Base-by-base conservation (phyloP, 768 basidiomycete species). In the Pisolithus microcarpus region DNA sequence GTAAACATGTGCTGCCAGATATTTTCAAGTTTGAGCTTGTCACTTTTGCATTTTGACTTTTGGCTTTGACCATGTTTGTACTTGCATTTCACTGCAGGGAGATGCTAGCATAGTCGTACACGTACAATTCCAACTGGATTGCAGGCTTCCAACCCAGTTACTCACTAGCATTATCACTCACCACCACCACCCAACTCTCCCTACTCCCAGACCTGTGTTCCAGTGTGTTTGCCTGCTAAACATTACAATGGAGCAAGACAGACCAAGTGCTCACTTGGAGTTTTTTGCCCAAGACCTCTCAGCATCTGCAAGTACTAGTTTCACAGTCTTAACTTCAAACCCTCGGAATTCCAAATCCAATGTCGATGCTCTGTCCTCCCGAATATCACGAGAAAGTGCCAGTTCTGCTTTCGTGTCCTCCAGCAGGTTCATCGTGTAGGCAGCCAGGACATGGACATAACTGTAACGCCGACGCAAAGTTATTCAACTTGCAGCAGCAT, bases 311-410 rank as follows among this genome's bases (percentile, higher is more conserved):
- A 81, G 50, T 13, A 72, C 70, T 34, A 95, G 67, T 65, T 87
- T 87, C 55, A 94, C 74, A 7, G 91, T 94, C 77, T 92, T 91
- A 58, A 94, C 84, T 66, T 94, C 91, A 57, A 91, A 94, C 3
- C 85, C 87, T 52, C 86, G 78, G 78, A 95, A 94, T 53, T 77
- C 70, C 31, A 94, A 70, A 37, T 74, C 75, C 49, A 90, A 38
- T 4, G 58, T 56, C 55, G 21, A 52, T 59, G 13, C 61, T 61
- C 38, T 50, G 2, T 68, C 65, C 11, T 51, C 51, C n/a, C 64
- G 61, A 1, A 57, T 69, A 16, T 65, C 58, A 18, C 75, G 50
- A 43, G 69, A 65, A 10, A 83, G 53, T 24, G 73, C 70, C 28
- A 78, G 61, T 7, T 76, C 72, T 45, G 69, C 60, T 21, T 64